A percentile compares a stretch with the other conserved stretches of the same genome.
phyloP scores from a whole-genome alignment of 352 stramenopile genomes.

The Phytopythium mirpurense region DNA sequence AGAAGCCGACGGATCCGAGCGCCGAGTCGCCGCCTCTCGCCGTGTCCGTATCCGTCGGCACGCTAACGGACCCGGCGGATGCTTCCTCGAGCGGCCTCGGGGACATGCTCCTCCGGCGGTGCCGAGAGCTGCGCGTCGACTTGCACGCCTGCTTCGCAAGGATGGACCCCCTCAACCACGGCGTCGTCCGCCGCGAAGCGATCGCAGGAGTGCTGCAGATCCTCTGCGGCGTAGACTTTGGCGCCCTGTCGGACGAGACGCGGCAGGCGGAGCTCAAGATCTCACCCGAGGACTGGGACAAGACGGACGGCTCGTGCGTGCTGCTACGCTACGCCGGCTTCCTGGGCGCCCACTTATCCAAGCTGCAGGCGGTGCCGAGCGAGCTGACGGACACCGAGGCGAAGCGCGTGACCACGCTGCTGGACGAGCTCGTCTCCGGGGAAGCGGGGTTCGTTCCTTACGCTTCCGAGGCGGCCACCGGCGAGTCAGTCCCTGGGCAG shows the following conservation, averaged over 20 bases:
- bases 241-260: constrained; percentile 5
- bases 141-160: constrained; percentile 16
- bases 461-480: not conserved
- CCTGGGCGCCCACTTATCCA: constrained; percentile 10
- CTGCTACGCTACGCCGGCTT: constrained; percentile 23
- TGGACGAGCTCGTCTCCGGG: constrained; percentile 20
- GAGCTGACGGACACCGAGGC: constrained; percentile 11
- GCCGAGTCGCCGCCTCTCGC: not conserved
- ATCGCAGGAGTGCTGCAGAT: constrained; percentile 21
- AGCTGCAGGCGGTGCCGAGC: constrained; percentile 7
- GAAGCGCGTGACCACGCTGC: constrained; percentile 10
- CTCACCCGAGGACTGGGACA: constrained; percentile 12
- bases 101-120: constrained; percentile 20
- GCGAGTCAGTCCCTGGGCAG: not conserved
- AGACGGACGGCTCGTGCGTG: constrained; percentile 6
- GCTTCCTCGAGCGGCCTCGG: constrained; percentile 9
- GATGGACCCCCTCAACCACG: constrained; percentile 21
- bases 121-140: constrained; percentile 21
- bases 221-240: constrained; percentile 13
- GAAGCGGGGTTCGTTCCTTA: constrained; percentile 15
- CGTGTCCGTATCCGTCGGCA: constrained; percentile 17
- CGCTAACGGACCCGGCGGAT: constrained; percentile 14
- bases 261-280: constrained; percentile 11
- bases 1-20: not conserved
- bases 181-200: constrained; percentile 21